A percentile compares a stretch with the other conserved stretches of the same genome.
phyloP scores from a whole-genome alignment of 129 eudicot genomes.

The Erigeron canadensis region DNA sequence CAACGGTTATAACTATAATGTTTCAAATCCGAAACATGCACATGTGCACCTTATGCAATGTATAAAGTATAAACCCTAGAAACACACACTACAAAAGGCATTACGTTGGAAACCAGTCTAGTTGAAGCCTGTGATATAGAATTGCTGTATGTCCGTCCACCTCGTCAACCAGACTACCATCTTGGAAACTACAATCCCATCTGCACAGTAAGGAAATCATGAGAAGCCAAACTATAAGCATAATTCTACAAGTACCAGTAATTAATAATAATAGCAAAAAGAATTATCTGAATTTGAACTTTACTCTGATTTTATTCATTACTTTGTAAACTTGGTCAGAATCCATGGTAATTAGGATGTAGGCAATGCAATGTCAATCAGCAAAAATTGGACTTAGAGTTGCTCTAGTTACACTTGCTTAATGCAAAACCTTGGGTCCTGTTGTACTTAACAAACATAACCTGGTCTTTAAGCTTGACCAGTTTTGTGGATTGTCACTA shows the following conservation, averaged over 20 bases:
- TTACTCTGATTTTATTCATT: neutral
- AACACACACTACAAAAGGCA: constrained; percentile 16
- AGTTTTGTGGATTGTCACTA: too few relatives aligned
- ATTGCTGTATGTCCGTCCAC: constrained; percentile 99
- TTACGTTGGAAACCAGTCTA: constrained; percentile 98
- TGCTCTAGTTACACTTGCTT: too few relatives aligned
- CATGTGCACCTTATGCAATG: constrained; percentile 17
- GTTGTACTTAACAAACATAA: too few relatives aligned
- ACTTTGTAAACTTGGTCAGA: neutral
- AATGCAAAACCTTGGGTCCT: too few relatives aligned
- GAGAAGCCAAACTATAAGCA: constrained; percentile 6
- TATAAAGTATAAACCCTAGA: constrained; percentile 14
- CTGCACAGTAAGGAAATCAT: constrained; percentile 38
- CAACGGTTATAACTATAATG: neutral
- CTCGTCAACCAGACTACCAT: constrained; percentile 97
- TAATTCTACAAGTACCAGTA: neutral
- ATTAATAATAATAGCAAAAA: neutral
- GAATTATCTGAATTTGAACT: neutral
- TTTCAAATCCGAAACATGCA: constrained; percentile 1
- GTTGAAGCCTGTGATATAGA: constrained; percentile 87
- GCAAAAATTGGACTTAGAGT: too few relatives aligned
- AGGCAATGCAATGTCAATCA: too few relatives aligned
- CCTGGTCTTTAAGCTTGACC: too few relatives aligned
- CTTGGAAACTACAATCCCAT: constrained; percentile 98
- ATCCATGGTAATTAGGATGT: neutral